A percentile compares a stretch with the other conserved stretches of the same genome.
These are phyloP conservation scores for Mycena leptocephala DNA, from an alignment of 768 basidiomycete species.

Conservation along the genomic window DNA sequence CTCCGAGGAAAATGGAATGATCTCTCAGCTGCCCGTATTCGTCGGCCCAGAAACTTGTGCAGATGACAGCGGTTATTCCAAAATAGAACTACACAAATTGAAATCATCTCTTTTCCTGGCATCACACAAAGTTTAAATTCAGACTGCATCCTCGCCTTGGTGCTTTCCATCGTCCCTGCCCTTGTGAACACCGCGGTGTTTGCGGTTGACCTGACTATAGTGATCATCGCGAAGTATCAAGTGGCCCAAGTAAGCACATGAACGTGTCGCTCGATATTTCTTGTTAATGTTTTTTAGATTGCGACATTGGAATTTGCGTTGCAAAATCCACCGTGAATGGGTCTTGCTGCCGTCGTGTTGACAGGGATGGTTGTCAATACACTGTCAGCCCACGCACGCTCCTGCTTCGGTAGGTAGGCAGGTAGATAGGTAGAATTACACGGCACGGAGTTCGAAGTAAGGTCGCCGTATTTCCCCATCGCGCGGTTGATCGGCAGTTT, in stretches of 20 bases:
- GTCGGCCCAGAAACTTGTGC: too few relatives aligned
- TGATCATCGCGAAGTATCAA: constrained; percentile 65
- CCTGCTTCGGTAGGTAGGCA: constrained; percentile 77
- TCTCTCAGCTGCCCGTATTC: too few relatives aligned
- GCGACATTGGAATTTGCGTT: constrained; percentile 59
- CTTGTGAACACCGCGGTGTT: constrained; percentile 71
- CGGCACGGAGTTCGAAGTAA: too few relatives aligned
- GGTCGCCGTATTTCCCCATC: too few relatives aligned
- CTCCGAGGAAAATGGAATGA: too few relatives aligned
- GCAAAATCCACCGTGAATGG: constrained; percentile 79
- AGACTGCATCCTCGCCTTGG: constrained; percentile 71
- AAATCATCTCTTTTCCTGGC: constrained; percentile 73
- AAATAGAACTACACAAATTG: too few relatives aligned
- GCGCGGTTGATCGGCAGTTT: too few relatives aligned
- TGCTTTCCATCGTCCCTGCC: constrained; percentile 71
- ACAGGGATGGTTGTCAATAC: constrained; percentile 75
- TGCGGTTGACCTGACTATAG: constrained; percentile 75
- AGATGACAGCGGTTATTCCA: too few relatives aligned
- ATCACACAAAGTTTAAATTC: too few relatives aligned
- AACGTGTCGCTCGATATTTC: too few relatives aligned
- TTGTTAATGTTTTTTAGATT: constrained; percentile 58
- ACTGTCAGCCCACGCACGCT: constrained; percentile 75
- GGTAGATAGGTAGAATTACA: too few relatives aligned
- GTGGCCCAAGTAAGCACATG: too few relatives aligned
- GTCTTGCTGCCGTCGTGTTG: constrained; percentile 67